These are phyloP conservation scores for Colletotrichum echinochloae DNA, from an alignment of 2,329 filamentous ascomycete genomes.

Conservation along the genomic window DNA sequence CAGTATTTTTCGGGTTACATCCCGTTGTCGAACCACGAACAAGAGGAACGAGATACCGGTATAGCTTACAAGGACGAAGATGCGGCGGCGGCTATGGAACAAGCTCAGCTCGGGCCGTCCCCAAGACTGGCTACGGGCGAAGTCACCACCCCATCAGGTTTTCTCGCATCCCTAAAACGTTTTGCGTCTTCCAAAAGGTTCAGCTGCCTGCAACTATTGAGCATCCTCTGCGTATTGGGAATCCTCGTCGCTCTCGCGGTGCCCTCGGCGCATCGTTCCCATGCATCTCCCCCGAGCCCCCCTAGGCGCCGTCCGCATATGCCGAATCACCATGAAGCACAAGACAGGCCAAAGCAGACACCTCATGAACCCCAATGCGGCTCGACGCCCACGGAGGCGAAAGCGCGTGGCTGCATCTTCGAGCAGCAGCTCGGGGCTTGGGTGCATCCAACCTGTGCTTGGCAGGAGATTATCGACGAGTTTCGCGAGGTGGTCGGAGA, in stretches of 20 bases:
- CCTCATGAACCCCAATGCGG: neutral
- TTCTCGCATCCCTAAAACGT: neutral
- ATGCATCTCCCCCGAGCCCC: neutral
- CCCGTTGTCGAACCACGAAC: neutral
- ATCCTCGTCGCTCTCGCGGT: neutral
- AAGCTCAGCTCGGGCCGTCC: neutral
- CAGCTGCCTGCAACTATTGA: neutral
- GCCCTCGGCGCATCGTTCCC: neutral
- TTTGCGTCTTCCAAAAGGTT: neutral
- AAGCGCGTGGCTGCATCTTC: neutral
- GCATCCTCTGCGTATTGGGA: neutral
- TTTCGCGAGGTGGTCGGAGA: slow-evolving; percentile 1
- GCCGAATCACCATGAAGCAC: neutral
- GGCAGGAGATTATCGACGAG: slow-evolving; percentile 5
- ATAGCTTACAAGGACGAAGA: neutral
- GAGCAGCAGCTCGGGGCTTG: neutral
- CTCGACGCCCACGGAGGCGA: neutral
- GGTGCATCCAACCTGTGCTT: neutral
- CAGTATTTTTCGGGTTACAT: neutral
- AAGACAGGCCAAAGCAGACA: neutral
- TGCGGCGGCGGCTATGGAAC: neutral
- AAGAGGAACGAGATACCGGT: neutral
- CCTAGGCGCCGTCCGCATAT: neutral
- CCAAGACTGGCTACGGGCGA: neutral
- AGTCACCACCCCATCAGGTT: neutral